These are phyloP conservation scores for Sclerotinia sclerotiorum DNA, from an alignment of 2,329 filamentous ascomycete genomes.

Conservation along the genomic window DNA sequence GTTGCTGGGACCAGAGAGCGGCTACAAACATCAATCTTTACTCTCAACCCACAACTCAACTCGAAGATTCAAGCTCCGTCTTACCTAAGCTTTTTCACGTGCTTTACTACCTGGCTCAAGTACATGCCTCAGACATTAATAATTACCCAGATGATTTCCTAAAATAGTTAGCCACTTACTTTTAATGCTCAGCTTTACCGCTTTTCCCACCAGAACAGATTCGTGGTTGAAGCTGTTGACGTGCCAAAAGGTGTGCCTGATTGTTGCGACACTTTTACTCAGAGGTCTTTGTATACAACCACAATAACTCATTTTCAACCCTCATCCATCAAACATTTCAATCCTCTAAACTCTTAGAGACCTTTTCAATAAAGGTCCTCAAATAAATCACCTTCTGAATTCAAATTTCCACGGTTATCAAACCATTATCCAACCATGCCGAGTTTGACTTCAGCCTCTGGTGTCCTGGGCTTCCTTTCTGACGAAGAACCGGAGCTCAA, in stretches of 20 bases:
- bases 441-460: constrained; percentile 88
- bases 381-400: background rate
- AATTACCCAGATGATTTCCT: background rate
- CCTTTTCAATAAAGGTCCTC: constrained; percentile 2
- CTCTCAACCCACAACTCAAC: too few species aligned
- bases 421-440: constrained; percentile 61
- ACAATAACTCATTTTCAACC: background rate
- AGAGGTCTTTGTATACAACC: background rate
- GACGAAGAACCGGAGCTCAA: constrained; percentile 94
- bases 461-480: constrained; percentile 90
- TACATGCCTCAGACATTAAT: background rate
- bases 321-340: background rate
- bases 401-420: background rate
- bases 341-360: background rate
- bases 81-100: background rate
- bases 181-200: background rate
- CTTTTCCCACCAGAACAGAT: background rate
- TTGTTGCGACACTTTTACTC: background rate
- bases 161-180: background rate
- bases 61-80: background rate
- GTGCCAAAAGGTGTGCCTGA: constrained; percentile 25
- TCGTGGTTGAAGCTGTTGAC: constrained; percentile 20
- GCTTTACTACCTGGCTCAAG: too few species aligned
- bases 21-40: too few species aligned
- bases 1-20: too few species aligned